Conservation (phyloP, 192 early-diverging fungal species). For the Kickxella alabastrina region DNA sequence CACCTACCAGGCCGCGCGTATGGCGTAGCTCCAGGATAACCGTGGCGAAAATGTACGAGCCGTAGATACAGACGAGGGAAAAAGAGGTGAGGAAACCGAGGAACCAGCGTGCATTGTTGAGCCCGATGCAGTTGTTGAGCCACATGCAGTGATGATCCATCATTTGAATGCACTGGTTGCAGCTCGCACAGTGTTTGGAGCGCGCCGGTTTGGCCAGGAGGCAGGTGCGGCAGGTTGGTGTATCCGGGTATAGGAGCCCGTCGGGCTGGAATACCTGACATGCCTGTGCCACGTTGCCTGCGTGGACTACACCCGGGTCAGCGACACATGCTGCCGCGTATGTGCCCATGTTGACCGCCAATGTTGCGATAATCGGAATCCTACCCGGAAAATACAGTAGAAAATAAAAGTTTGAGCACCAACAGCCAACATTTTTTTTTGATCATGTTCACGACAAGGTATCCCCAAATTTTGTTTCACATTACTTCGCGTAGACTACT, state of each 20-base stretch:
- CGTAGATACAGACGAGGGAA: slow-evolving; percentile 32
- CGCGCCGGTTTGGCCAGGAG: slow-evolving; percentile 39
- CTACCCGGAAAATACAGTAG: no score
- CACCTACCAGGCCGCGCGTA: slow-evolving; percentile 16
- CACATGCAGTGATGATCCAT: slow-evolving; percentile 55
- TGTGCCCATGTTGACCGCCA: slow-evolving; percentile 36
- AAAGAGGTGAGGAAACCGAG: slow-evolving; percentile 42
- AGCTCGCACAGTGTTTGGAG: slow-evolving; percentile 52
- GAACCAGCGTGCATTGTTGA: slow-evolving; percentile 48
- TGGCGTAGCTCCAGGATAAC: slow-evolving; percentile 39
- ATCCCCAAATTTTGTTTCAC: no score
- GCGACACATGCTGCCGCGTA: slow-evolving; percentile 25
- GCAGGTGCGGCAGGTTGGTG: slow-evolving; percentile 32
- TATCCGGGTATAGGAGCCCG: slow-evolving; percentile 26
- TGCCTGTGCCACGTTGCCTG: slow-evolving; percentile 26
- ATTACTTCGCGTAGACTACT: no score
- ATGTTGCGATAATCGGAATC: slow-evolving; percentile 21
- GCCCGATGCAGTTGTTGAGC: slow-evolving; percentile 54
- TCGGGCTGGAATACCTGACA: slow-evolving; percentile 27
- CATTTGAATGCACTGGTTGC: slow-evolving; percentile 42
- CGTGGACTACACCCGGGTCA: slow-evolving; percentile 30
- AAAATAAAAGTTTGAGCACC: no score
- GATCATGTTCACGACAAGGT: no score
- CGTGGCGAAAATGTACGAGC: slow-evolving; percentile 22
- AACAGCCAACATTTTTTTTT: no score